These are phyloP conservation scores for Sarocladium oryzae DNA, from an alignment of 2,329 filamentous ascomycete species.

Conservation along the genomic window DNA sequence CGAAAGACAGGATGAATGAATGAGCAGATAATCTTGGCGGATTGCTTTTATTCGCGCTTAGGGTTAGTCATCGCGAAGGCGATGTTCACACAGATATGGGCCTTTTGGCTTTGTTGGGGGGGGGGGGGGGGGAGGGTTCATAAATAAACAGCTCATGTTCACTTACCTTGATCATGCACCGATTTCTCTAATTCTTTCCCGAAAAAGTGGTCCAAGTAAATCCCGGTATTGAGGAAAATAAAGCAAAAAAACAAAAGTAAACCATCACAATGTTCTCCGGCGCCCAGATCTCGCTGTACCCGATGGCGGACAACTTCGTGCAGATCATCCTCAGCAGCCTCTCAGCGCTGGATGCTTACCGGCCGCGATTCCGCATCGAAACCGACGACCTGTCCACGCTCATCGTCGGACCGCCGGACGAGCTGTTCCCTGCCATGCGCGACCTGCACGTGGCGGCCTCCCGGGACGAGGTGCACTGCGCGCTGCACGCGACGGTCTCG, in stretches of 20 bases:
- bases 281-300: conserved; percentile 1
- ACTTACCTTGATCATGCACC: no score
- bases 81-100: no score
- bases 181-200: no score
- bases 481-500: conserved; percentile 1
- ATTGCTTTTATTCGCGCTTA: neutral
- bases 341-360: conserved; percentile 3
- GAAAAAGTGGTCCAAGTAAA: no score
- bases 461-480: neutral
- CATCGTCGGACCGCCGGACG: neutral
- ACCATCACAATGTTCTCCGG: neutral
- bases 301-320: conserved; percentile 5
- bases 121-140: no score
- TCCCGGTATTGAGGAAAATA: no score
- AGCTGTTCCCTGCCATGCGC: conserved; percentile 3
- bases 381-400: conserved; percentile 2
- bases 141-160: no score
- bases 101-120: no score
- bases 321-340: conserved; percentile 2
- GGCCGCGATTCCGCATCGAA: neutral
- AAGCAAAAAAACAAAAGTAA: neutral
- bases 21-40: neutral
- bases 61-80: neutral
- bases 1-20: no score
- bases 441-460: conserved; percentile 3